Evolutionary conservation across 306 rosid species (phyloP).

Genomic region (Cucumis melo): DNA sequence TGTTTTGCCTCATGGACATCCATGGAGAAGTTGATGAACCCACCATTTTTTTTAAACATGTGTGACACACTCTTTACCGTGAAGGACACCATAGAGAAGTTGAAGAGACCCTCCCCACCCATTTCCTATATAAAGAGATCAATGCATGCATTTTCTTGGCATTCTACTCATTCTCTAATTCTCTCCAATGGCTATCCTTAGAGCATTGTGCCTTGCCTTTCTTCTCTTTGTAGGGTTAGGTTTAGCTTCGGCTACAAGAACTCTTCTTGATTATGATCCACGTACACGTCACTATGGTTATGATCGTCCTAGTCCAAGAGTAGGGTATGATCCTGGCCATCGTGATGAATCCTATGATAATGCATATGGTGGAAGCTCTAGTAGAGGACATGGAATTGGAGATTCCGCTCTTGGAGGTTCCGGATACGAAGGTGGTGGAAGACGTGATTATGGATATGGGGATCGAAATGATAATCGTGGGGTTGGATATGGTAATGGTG

Average conservation of each 20-base stretch:
- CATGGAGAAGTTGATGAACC: background rate
- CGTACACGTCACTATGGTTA: constrained; percentile 6
- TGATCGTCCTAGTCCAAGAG: constrained; percentile 1
- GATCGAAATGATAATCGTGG: background rate
- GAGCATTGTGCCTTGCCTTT: constrained; percentile 18
- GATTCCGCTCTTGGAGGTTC: constrained; percentile 19
- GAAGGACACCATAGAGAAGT: background rate
- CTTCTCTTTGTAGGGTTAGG: constrained; percentile 33
- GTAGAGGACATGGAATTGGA: constrained; percentile 18
- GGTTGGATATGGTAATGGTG: background rate
- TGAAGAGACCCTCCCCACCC: constrained; percentile 10
- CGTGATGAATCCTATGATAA: background rate
- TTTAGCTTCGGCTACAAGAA: constrained; percentile 41
- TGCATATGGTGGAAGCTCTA: background rate
- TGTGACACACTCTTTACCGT: background rate
- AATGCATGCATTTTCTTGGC: constrained; percentile 10
- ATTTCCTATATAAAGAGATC: constrained; percentile 31
- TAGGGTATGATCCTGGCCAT: background rate
- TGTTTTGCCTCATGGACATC: background rate
- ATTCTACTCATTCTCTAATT: background rate
- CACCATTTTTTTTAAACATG: background rate
- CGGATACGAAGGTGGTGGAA: constrained; percentile 18
- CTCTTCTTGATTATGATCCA: constrained; percentile 32
- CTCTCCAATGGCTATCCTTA: constrained; percentile 39
- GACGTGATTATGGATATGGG: background rate